phyloP scores from a whole-genome alignment of 306 rosid genomes.

The Vicia faba region DNA sequence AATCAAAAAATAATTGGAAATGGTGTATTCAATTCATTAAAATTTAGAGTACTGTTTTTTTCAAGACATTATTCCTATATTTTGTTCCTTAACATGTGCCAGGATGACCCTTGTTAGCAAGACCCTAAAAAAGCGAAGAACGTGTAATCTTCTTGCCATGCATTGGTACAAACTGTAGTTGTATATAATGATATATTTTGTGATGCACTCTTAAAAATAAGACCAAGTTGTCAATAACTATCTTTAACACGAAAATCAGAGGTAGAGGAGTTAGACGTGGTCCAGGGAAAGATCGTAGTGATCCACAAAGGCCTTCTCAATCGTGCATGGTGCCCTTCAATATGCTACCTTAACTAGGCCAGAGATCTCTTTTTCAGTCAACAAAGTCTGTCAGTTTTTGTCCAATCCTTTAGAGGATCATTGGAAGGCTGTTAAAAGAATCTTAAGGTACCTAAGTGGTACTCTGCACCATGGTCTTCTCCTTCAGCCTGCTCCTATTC shows the following conservation, averaged over 20 bases:
- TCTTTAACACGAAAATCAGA: background rate
- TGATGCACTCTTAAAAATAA: background rate
- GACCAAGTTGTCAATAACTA: background rate
- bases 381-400: no score
- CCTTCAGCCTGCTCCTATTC: no score
- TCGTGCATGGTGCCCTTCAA: no score
- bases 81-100: background rate
- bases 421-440: no score
- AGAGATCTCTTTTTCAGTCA: no score
- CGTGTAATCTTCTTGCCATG: background rate
- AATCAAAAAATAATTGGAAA: background rate
- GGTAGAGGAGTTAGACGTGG: background rate
- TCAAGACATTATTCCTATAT: background rate
- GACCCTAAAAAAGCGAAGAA: background rate
- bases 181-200: background rate
- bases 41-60: background rate
- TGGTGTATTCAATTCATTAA: background rate
- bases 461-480: no score
- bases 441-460: no score
- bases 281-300: background rate
- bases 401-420: no score
- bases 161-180: background rate
- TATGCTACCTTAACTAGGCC: no score
- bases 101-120: background rate
- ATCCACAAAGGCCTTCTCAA: background rate